Evolutionary conservation across 208 protist genomes (phyloP), one percentile per base, ranked within the genome.

Genomic region (Leishmania braziliensis): DNA sequence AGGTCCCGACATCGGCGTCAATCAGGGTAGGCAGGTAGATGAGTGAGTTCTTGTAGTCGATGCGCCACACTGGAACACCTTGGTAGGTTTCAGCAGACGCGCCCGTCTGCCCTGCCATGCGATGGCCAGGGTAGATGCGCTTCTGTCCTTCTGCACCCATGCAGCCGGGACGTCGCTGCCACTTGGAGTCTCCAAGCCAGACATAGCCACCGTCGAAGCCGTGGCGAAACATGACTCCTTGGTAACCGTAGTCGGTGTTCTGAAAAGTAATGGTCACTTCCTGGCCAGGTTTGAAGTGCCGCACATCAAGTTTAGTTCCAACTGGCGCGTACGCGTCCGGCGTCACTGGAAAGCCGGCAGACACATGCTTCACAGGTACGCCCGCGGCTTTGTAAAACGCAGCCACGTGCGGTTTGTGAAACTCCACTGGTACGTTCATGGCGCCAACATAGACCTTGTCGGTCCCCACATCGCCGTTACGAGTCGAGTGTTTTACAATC

Each of bases 31-130:
- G 93, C 39, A 98, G 83, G 82, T 98, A 98, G 56, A 98, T 94
- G 62, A 98, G 87, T 10, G 94, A 92, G 84, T 98, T 98, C 88
- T 98, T 98, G 89, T 98, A 98, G 84, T 98, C 96, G 68, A 98
- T 98, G 74, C 95, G 88, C 94, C 94, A 98, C 71, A 98, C 89
- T 18, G 95, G 95, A 12, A 96, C 92, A 46, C 93, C 94, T 58
- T 96, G 91, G 78, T 97, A 96, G n/a, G 93, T 97, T 79, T 97
- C 92, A 8, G 86, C 88, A 4, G 93, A 88, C 0, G 93, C 96
- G n/a, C 96, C 96, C 26, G 94, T 98, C 79, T 98, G 95, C 0
- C 96, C 96, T 5, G 93, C 89, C 94, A 98, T 97, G 73, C 95
- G 90, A 79, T 97, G 95, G 26, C 96, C 96, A 0, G 95, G 95